Conservation (phyloP, 2,329 filamentous ascomycete genomes). For the Xylaria digitata region DNA sequence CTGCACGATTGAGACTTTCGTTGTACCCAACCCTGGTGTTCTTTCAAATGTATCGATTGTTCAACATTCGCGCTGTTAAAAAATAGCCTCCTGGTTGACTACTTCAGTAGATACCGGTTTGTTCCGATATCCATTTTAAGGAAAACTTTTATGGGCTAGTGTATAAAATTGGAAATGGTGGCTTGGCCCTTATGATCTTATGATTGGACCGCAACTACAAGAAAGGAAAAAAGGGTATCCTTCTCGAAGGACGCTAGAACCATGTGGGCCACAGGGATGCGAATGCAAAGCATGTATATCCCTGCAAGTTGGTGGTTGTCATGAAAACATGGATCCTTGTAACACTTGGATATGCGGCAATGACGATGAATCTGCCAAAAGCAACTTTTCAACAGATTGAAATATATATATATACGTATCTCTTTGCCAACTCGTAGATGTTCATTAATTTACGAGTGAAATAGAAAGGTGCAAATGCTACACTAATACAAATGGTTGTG, state of each 20-base stretch:
- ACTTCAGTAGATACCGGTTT: background rate
- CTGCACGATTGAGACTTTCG: too few species aligned
- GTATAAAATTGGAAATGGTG: conserved; percentile 7
- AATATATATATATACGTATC: too few species aligned
- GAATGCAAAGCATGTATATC: conserved; percentile 20
- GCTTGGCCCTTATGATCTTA: conserved; percentile 19
- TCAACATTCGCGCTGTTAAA: background rate
- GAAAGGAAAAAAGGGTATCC: conserved; percentile 7
- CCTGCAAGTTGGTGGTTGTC: conserved; percentile 8
- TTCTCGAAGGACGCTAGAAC: conserved; percentile 42
- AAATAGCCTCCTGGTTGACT: background rate
- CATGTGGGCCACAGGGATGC: conserved; percentile 35
- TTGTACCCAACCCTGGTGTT: background rate
- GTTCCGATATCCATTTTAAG: conserved; percentile 5
- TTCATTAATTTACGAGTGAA: too few species aligned
- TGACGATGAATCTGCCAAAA: too few species aligned
- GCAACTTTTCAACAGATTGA: too few species aligned
- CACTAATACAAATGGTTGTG: background rate
- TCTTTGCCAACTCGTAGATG: too few species aligned
- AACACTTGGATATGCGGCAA: too few species aligned
- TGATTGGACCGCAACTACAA: background rate
- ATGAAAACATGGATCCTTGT: too few species aligned
- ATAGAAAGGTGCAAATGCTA: background rate
- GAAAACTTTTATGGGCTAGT: too few species aligned
- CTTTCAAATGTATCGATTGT: background rate